These are phyloP conservation scores for Ploettnerulaceae sp. DNA, from an alignment of 2,329 filamentous ascomycete species.

Conservation along the genomic window DNA sequence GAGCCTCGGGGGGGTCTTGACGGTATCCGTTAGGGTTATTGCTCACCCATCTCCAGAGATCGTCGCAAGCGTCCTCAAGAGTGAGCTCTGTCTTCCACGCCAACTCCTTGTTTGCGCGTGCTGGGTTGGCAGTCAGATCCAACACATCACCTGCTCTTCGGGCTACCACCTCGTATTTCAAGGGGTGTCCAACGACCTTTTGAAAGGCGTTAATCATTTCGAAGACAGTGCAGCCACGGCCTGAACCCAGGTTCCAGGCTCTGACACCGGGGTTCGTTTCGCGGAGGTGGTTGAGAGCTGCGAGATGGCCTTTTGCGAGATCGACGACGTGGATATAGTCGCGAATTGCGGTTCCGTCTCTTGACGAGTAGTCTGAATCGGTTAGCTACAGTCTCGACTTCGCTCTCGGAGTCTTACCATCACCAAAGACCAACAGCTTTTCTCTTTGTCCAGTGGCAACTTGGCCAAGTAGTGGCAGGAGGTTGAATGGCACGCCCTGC, in stretches of 20 bases:
- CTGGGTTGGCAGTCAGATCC: conserved; percentile 88
- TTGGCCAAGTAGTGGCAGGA: conserved; percentile 89
- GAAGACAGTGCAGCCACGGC: conserved; percentile 90
- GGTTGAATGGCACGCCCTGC: conserved; percentile 90
- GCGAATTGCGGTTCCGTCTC: conserved; percentile 88
- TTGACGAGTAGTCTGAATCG: conserved; percentile 76
- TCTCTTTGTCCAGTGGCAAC: conserved; percentile 93
- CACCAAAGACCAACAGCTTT: conserved; percentile 90
- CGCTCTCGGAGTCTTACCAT: conserved; percentile 55
- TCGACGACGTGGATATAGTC: conserved; percentile 98
- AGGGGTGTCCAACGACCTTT: conserved; percentile 74
- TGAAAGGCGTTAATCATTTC: conserved; percentile 97
- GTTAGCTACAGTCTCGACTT: conserved; percentile 5
- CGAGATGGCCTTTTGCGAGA: conserved; percentile 77
- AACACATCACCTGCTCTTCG: conserved; percentile 87
- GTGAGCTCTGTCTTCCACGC: conserved; percentile 87
- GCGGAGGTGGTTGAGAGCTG: conserved; percentile 85
- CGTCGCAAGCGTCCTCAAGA: conserved; percentile 87
- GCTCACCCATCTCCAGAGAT: conserved; percentile 94
- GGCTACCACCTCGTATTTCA: conserved; percentile 80
- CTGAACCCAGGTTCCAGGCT: conserved; percentile 95
- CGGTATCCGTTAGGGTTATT: conserved; percentile 96
- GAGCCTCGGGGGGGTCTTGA: conserved; percentile 79
- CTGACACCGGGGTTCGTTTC: conserved; percentile 81
- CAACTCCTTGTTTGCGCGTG: conserved; percentile 81